Evolutionary conservation across 805 yeast genomes (phyloP), one percentile per base, ranked within the genome.

Genomic region (Candida jianshihensis): DNA sequence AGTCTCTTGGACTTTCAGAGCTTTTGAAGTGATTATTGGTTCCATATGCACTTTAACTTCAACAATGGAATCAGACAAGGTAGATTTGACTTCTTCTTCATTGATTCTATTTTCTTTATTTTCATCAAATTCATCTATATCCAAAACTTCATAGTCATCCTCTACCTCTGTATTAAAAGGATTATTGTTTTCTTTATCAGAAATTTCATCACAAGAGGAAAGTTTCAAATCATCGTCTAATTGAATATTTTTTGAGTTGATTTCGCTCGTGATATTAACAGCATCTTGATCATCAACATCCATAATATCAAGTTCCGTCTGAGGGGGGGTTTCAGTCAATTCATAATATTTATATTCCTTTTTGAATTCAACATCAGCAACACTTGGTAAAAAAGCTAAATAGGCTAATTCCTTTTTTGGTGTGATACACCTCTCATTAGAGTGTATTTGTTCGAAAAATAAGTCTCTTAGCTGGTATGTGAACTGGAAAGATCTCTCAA

Each of bases 391-490:
- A 43, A 92, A 82, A 1, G 97, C 92, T 46, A 92, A 66, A 53
- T 83, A 90, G 0, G 95, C 96, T 42, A 92, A 64, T 44, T 87
- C 95, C 48, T 77, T 78, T 21, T 75, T 73, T 0, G 98, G 98
- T 4, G 80, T 74, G 4, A 90, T 86, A 47, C 82, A 78, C 39
- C 86, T 64, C 19, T 66, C 57, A 7, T 65, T 53, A 0, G 87
- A 71, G 39, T 71, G 70, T 9, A 85, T 78, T 81, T 88, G 74
- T 36, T 78, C 79, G 22, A 63, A 46, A 54, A 84, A 92, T 28
- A 92, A 63, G 29, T 71, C 75, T 39, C 83, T 73, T 33, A 92
- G 66, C 35, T 82, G 83, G 41, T 73, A 75, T 33, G 85, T 73
- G 49, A 92, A 92, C 50, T 86, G 90, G 46, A 78, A 76, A 0